These are phyloP conservation scores for Penicillium canariense DNA, from an alignment of 495 filamentous ascomycete genomes.

Conservation along the genomic window DNA sequence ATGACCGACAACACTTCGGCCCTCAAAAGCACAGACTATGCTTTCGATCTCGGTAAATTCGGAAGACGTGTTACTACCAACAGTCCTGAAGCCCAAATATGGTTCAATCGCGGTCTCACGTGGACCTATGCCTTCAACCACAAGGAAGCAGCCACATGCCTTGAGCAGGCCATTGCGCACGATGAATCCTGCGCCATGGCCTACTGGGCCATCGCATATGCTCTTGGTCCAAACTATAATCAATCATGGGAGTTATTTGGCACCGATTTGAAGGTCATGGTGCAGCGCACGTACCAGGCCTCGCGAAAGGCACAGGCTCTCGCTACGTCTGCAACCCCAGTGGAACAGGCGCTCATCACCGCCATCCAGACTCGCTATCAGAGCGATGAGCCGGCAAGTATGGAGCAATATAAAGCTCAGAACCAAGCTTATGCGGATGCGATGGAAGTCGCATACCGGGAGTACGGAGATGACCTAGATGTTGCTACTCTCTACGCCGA, in stretches of 20 bases:
- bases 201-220: slow-evolving; percentile 65
- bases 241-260: slow-evolving; percentile 66
- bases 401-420: slow-evolving; percentile 43
- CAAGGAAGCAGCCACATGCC: slow-evolving; percentile 47
- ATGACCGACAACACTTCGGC: slow-evolving; percentile 4
- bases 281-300: slow-evolving; percentile 43
- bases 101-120: slow-evolving; percentile 37
- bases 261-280: slow-evolving; percentile 41
- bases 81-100: slow-evolving; percentile 29
- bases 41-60: slow-evolving; percentile 21
- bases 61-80: slow-evolving; percentile 21
- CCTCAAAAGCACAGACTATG: slow-evolving; percentile 13
- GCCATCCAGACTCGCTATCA: slow-evolving; percentile 57
- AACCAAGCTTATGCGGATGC: slow-evolving; percentile 56
- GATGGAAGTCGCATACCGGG: slow-evolving; percentile 53
- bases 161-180: slow-evolving; percentile 52
- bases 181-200: slow-evolving; percentile 59
- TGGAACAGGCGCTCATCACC: slow-evolving; percentile 55
- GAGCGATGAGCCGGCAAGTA: slow-evolving; percentile 24
- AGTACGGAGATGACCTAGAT: slow-evolving; percentile 55
- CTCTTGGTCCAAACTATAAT: slow-evolving; percentile 68
- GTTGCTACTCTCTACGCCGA: slow-evolving; percentile 59
- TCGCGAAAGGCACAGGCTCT: slow-evolving; percentile 37
- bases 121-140: slow-evolving; percentile 42
- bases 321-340: slow-evolving; percentile 23